Conservation (phyloP, 2,329 filamentous ascomycete genomes). For the Clonostachys byssicola region DNA sequence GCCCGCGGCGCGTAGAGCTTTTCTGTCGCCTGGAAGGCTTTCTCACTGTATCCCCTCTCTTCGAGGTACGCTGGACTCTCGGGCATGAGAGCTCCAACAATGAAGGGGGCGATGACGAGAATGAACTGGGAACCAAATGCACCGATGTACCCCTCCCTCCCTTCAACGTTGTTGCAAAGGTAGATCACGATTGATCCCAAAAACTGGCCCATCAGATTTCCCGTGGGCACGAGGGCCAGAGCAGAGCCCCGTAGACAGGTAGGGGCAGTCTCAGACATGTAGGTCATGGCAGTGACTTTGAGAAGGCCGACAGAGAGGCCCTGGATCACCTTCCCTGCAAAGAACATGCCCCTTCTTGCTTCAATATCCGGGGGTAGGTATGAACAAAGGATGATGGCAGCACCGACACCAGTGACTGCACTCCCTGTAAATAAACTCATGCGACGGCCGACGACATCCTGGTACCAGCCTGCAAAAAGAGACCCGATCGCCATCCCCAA, state of each 20-base stretch:
- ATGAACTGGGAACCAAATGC: constrained; percentile 39
- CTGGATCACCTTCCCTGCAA: constrained; percentile 15
- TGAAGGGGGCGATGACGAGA: constrained; percentile 32
- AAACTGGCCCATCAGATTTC: constrained; percentile 43
- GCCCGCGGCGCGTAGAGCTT: constrained; percentile 26
- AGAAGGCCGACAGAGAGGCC: constrained; percentile 29
- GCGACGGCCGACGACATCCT: constrained; percentile 17
- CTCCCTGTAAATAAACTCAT: constrained; percentile 13
- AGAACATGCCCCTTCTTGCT: constrained; percentile 13
- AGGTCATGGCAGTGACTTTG: constrained; percentile 36
- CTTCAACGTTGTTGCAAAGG: constrained; percentile 9
- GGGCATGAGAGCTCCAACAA: constrained; percentile 39
- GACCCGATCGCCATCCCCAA: constrained; percentile 15
- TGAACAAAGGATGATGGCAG: constrained; percentile 19
- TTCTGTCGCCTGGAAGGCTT: constrained; percentile 38
- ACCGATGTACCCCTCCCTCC: constrained; percentile 26
- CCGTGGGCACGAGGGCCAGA: constrained; percentile 42
- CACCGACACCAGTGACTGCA: constrained; percentile 12
- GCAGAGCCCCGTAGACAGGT: constrained; percentile 37
- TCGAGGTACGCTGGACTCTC: constrained; percentile 46
- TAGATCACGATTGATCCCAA: constrained; percentile 38
- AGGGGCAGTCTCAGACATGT: constrained; percentile 45
- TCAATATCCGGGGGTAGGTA: constrained; percentile 5
- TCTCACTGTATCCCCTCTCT: constrained; percentile 26
- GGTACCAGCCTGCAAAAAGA: constrained; percentile 16